Evolutionary conservation across 2,329 filamentous ascomycete species (phyloP), one percentile per base, ranked within the genome.

Genomic region (Drechslera avenae): DNA sequence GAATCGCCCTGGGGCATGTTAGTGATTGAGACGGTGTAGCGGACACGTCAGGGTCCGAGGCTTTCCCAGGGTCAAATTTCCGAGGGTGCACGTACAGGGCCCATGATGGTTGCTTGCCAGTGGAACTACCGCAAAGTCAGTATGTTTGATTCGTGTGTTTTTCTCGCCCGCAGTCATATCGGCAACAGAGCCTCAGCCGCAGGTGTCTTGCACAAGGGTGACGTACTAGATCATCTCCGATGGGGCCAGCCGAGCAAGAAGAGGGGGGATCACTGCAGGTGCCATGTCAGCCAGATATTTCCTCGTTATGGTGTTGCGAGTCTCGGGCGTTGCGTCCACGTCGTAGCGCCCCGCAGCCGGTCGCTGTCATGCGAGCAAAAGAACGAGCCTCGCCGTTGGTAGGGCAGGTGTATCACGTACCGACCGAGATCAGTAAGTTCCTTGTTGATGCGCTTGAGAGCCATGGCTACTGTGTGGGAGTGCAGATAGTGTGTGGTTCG

Each of bases 51-150:
- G 35, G 28, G 17, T 26, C 26, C 21, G 26, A 28, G 26, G 26
- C 10, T 28, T 28, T 28, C 26, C 26, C 26, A 13, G 9, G 5
- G 9, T 28, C 9, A 28, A 28, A 2, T 3, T 3, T 17, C 10
- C 18, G 12, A 5, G 46, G 66, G 44, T 47, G 35, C 57, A 86
- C 90, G 86, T 86, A 96, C 91, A 76, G 94, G 94, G 79, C 94
- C 94, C 94, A 99, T 99, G 76, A 99, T 99, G 45, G 94, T 99
- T 72, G 94, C 94, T 87, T 99, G 94, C 94, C 94, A 99, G 86
- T 97, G 94, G 76, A 99, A 99, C 93, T 99, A 69, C 69, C 39
- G 39, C 56, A 46, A 42, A 46, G 65, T 64, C 51, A 67, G 69
- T 72, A 72, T 53, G 12, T 57, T 50, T 66, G 60, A 42, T 54